A percentile compares a stretch with the other conserved stretches of the same genome.
phyloP scores from a whole-genome alignment of 139 green algal species.

The Coelastrella sp. region DNA sequence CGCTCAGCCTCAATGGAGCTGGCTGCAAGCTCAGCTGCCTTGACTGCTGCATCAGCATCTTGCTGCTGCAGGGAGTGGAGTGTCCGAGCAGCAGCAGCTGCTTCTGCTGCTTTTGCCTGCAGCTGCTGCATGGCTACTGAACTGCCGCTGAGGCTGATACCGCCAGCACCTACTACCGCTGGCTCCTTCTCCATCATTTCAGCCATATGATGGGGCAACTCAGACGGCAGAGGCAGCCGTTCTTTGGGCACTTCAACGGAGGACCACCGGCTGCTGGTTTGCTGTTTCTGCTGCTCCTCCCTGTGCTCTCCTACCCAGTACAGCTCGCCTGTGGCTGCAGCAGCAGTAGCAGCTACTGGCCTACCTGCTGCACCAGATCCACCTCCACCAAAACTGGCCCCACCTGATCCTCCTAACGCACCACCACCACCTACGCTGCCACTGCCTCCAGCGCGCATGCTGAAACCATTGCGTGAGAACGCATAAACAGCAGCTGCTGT shows the following conservation, averaged over 20 bases:
- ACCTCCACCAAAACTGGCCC: neutral
- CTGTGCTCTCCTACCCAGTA: neutral
- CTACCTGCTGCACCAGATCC: neutral
- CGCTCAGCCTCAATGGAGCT: slow-evolving; percentile 17
- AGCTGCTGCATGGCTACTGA: slow-evolving; percentile 7
- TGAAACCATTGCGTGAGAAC: neutral
- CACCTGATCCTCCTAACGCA: neutral
- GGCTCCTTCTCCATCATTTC: slow-evolving; percentile 1
- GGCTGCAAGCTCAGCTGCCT: slow-evolving; percentile 35
- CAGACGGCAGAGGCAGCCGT: neutral
- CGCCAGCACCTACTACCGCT: no score
- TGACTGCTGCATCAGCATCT: slow-evolving; percentile 9
- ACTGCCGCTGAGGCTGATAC: neutral
- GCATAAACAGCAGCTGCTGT: slow-evolving; percentile 15
- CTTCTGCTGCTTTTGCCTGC: slow-evolving; percentile 30
- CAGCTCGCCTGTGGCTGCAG: neutral
- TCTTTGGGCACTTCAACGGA: neutral
- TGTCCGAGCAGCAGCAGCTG: slow-evolving; percentile 14
- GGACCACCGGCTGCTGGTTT: neutral
- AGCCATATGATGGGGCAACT: neutral
- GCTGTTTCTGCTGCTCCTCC: neutral
- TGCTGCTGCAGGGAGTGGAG: slow-evolving; percentile 33
- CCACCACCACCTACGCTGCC: neutral
- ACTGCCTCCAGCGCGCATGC: neutral
- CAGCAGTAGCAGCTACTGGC: neutral